Evolutionary conservation across 2,329 filamentous ascomycete species (phyloP).

Genomic region (Penicillium sp.): DNA sequence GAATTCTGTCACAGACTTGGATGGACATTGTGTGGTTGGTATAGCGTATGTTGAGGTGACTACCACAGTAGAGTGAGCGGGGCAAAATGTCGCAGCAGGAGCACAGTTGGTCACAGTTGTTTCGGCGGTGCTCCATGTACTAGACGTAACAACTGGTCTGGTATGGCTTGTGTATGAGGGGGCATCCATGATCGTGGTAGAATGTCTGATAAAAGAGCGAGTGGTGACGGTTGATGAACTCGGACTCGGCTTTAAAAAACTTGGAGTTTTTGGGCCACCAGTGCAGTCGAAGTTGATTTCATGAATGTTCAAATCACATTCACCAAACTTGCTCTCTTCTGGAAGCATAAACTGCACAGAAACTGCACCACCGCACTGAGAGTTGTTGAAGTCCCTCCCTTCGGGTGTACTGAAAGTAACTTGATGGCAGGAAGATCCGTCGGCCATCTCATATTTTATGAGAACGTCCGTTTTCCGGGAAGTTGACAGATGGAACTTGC

Average conservation of each 20-base stretch:
- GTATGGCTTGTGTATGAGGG: not conserved
- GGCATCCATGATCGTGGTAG: not conserved
- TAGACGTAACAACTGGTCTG: conserved; percentile 22
- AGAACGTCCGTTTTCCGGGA: conserved; percentile 78
- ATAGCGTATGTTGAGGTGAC: conserved; percentile 58
- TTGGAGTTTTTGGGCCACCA: conserved; percentile 16
- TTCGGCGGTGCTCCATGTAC: conserved; percentile 34
- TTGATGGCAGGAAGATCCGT: conserved; percentile 80
- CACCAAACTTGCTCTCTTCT: conserved; percentile 57
- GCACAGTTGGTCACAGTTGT: conserved; percentile 42
- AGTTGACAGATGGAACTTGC: conserved; percentile 70
- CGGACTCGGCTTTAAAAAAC: not conserved
- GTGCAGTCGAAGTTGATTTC: conserved; percentile 25
- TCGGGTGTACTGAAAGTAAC: conserved; percentile 66
- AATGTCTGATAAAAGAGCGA: not conserved
- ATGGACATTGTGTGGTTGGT: conserved; percentile 62
- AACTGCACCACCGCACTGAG: conserved; percentile 86
- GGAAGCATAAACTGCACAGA: conserved; percentile 71
- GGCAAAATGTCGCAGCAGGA: conserved; percentile 52
- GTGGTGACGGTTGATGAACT: not conserved
- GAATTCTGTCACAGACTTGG: not conserved
- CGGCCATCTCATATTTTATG: conserved; percentile 83
- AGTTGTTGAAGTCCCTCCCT: conserved; percentile 75
- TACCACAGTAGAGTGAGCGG: conserved; percentile 51
- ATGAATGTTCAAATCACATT: conserved; percentile 67